Percentiles rank a stretch among this genome's conserved stretches.
These are phyloP conservation scores for Psilocybe cubensis DNA, from an alignment of 768 basidiomycete genomes.

Conservation along the genomic window DNA sequence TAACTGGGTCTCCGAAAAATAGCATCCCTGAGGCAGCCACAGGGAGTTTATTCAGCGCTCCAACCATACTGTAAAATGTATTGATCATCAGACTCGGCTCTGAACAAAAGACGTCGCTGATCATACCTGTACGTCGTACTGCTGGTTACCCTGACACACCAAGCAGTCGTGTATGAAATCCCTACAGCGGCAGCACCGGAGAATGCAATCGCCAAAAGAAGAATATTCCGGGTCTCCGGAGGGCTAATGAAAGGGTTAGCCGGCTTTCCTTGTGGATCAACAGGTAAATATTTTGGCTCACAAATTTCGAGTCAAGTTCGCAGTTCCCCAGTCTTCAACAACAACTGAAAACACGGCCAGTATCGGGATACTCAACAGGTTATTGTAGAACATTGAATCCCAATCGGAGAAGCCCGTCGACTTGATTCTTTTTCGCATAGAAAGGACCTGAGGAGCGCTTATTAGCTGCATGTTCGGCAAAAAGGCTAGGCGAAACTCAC, in stretches of 20 bases:
- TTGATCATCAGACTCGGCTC: slow-evolving; percentile 8
- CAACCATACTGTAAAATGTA: slow-evolving; percentile 85
- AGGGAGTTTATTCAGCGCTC: slow-evolving; percentile 95
- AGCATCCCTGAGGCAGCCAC: slow-evolving; percentile 99
- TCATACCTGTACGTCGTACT: slow-evolving; percentile 96
- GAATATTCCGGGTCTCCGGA: slow-evolving; percentile 70
- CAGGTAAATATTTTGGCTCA: slow-evolving; percentile 43
- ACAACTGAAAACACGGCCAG: slow-evolving; percentile 80
- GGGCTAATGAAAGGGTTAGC: slow-evolving; percentile 60
- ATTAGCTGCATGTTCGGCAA: neutral
- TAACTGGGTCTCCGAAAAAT: slow-evolving; percentile 92
- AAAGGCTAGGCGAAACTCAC: slow-evolving; percentile 47
- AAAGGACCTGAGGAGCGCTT: slow-evolving; percentile 64
- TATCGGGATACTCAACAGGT: slow-evolving; percentile 92
- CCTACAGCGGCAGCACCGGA: slow-evolving; percentile 98
- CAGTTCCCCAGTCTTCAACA: slow-evolving; percentile 87
- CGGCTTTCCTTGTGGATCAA: neutral
- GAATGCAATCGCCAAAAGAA: slow-evolving; percentile 89
- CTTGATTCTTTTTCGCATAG: slow-evolving; percentile 98
- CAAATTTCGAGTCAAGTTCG: slow-evolving; percentile 85
- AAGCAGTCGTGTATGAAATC: slow-evolving; percentile 98
- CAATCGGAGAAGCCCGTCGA: slow-evolving; percentile 93
- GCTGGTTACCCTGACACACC: slow-evolving; percentile 95
- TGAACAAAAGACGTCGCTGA: neutral
- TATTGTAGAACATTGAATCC: slow-evolving; percentile 99